A percentile compares a stretch with the other conserved stretches of the same genome.
These are phyloP conservation scores for Barbarea vulgaris DNA, from an alignment of 345 rosid genomes.

Conservation along the genomic window DNA sequence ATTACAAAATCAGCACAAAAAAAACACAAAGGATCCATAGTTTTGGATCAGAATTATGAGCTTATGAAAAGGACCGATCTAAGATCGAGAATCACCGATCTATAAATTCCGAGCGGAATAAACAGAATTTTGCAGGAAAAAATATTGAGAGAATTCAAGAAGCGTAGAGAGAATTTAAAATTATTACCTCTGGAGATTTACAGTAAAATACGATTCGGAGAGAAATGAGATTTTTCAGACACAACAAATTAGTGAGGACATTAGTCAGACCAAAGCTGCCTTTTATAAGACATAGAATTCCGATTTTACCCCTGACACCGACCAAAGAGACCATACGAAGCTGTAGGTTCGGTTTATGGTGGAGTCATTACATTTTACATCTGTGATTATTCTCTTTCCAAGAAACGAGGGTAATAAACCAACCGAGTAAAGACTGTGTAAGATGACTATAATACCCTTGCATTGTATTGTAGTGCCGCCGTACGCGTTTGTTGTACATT, in stretches of 20 bases:
- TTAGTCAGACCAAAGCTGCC: background rate
- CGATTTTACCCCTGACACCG: conserved; percentile 32
- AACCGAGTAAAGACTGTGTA: background rate
- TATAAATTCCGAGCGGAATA: background rate
- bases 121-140: background rate
- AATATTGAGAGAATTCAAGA: background rate
- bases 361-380: conserved; percentile 12
- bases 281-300: conserved; percentile 1
- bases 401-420: background rate
- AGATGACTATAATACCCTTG: background rate
- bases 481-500: conserved; percentile 13
- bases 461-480: background rate
- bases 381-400: background rate
- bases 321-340: conserved; percentile 15
- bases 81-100: background rate
- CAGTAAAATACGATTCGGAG: background rate
- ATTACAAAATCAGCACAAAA: background rate
- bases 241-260: background rate
- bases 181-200: conserved; percentile 18
- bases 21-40: background rate
- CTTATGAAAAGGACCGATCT: conserved; percentile 2
- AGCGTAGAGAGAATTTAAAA: background rate
- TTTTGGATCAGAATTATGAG: background rate
- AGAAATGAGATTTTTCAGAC: background rate
- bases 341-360: conserved; percentile 15